Percentiles rank a stretch among this genome's conserved stretches.
phyloP scores from a whole-genome alignment of 768 basidiomycete species.

The Scleroderma bovista region DNA sequence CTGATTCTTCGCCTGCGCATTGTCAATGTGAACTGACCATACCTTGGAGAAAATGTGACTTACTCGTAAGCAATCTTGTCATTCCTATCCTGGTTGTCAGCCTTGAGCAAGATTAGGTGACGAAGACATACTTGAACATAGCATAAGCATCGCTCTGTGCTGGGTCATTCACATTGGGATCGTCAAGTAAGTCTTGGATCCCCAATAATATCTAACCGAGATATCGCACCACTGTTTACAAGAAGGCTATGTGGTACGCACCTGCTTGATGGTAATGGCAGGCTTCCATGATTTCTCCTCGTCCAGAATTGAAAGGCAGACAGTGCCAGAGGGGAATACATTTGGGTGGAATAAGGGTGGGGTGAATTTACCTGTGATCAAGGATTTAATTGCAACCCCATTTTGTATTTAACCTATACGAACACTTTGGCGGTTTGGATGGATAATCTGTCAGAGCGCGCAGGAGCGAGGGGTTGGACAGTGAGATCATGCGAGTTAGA shows the following conservation, averaged over 20 bases:
- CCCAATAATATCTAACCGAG: conserved; percentile 78
- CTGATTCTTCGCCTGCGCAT: conserved; percentile 66
- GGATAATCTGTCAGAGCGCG: conserved; percentile 68
- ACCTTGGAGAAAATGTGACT: conserved; percentile 24
- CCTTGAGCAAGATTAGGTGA: background rate
- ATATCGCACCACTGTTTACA: background rate
- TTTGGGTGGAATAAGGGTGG: conserved; percentile 97
- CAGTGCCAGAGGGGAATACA: conserved; percentile 97
- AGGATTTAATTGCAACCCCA: background rate
- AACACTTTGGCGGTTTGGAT: conserved; percentile 93
- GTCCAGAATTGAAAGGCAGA: conserved; percentile 95
- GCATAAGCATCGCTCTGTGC: conserved; percentile 99
- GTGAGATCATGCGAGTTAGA: background rate
- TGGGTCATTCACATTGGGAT: conserved; percentile 95
- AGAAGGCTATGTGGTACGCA: conserved; percentile 23
- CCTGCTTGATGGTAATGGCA: conserved; percentile 98
- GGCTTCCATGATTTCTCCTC: conserved; percentile 99
- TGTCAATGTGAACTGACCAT: conserved; percentile 1
- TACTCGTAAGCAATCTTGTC: conserved; percentile 92
- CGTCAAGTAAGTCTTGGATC: conserved; percentile 91
- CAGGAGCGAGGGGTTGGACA: conserved; percentile 10
- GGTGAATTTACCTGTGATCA: conserved; percentile 80
- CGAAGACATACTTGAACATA: conserved; percentile 86
- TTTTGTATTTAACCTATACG: conserved; percentile 19
- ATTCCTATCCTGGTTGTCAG: conserved; percentile 50